A percentile compares a stretch with the other conserved stretches of the same genome.
phyloP scores from a whole-genome alignment of 371 early-diverging fungal genomes.

The Syncephalastrum monosporum region DNA sequence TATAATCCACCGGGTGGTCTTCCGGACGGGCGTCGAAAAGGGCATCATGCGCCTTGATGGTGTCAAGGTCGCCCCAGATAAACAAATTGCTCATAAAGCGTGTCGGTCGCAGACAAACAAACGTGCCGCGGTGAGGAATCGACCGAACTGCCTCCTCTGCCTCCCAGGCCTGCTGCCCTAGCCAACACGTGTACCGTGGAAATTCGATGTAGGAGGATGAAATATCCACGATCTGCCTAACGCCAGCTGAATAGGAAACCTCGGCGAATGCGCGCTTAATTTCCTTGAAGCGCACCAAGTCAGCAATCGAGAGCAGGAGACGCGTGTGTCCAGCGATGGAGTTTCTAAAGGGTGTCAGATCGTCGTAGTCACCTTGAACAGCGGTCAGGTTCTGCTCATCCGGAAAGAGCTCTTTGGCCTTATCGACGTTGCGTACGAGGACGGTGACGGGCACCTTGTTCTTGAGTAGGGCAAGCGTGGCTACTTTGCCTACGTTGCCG shows the following conservation, averaged over 20 bases:
- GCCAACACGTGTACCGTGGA: conserved; percentile 15
- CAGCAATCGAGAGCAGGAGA: conserved; percentile 18
- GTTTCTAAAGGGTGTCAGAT: conserved; percentile 14
- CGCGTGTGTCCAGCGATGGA: conserved; percentile 29
- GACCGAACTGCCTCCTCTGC: conserved; percentile 20
- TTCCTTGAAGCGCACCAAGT: conserved; percentile 4
- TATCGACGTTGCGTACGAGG: conserved; percentile 20
- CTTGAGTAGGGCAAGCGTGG: conserved; percentile 12
- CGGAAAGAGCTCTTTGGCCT: conserved; percentile 12
- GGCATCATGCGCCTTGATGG: neutral
- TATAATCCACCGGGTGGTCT: conserved; percentile 5
- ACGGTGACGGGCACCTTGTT: conserved; percentile 17
- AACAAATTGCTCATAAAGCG: conserved; percentile 22
- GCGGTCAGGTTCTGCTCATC: neutral
- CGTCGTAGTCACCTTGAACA: conserved; percentile 26
- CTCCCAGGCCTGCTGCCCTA: conserved; percentile 10
- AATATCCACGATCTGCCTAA: conserved; percentile 31
- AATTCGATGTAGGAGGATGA: conserved; percentile 15
- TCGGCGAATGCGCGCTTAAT: conserved; percentile 14
- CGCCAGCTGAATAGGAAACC: conserved; percentile 28
- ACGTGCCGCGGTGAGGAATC: conserved; percentile 17
- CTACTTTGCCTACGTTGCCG: conserved; percentile 22
- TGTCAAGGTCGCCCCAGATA: neutral
- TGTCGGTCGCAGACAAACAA: conserved; percentile 28
- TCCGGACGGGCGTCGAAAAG: conserved; percentile 3